Conservation (phyloP, 768 basidiomycete species). For the Candolleomyces efflorescens region DNA sequence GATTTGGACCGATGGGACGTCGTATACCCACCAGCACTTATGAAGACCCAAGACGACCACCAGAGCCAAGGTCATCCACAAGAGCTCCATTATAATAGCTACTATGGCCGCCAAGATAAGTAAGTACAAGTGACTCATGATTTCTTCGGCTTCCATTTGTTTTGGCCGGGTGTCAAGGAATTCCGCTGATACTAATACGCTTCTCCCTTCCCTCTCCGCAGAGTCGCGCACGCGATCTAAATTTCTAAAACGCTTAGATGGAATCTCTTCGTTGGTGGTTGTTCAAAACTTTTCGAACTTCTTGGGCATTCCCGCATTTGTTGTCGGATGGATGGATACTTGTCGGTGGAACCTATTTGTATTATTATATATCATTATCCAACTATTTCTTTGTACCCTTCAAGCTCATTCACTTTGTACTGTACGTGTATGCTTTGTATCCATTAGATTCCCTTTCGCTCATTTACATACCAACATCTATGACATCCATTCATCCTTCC, state of each 20-base stretch:
- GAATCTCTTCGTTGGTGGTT: not conserved
- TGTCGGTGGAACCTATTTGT: too few relatives aligned
- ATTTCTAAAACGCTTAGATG: not conserved
- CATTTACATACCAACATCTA: too few relatives aligned
- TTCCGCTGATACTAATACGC: not conserved
- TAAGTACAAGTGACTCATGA: not conserved
- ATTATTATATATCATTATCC: too few relatives aligned
- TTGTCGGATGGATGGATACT: too few relatives aligned
- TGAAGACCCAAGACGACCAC: not conserved
- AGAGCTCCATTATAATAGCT: not conserved
- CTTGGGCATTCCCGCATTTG: not conserved
- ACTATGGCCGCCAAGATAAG: constrained; percentile 3
- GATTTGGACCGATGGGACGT: constrained; percentile 33
- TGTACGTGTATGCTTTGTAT: too few relatives aligned
- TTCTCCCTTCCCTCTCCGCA: not conserved
- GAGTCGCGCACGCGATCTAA: not conserved
- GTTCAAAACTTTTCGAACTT: not conserved
- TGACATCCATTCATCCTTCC: too few relatives aligned
- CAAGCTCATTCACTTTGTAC: too few relatives aligned
- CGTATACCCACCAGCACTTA: constrained; percentile 13
- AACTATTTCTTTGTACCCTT: too few relatives aligned
- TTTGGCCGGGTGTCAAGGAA: not conserved
- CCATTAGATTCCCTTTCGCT: too few relatives aligned
- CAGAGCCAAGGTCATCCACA: not conserved
- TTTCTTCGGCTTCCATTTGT: not conserved